Percentiles rank a stretch among this genome's conserved stretches.
These are phyloP conservation scores for Tricholoma flavovirens DNA, from an alignment of 768 basidiomycete genomes.

Conservation along the genomic window DNA sequence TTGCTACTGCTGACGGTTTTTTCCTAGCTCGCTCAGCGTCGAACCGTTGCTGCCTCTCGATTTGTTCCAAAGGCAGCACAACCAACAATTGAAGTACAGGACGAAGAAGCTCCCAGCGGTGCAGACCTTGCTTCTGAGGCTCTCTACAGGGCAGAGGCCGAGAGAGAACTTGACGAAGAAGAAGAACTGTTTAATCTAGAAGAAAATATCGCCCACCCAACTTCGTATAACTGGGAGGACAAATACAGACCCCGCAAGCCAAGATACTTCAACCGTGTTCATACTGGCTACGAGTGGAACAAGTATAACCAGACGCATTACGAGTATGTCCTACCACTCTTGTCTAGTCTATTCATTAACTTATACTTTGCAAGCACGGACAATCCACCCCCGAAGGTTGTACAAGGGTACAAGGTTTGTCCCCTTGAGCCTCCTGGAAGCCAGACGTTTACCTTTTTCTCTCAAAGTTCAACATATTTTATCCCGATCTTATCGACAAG, in stretches of 20 bases:
- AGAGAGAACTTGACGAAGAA: slow-evolving; percentile 91
- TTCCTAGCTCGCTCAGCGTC: slow-evolving; percentile 70
- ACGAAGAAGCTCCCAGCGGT: slow-evolving; percentile 52
- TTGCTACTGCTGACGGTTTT: slow-evolving; percentile 6
- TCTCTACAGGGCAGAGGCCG: slow-evolving; percentile 85
- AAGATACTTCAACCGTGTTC: slow-evolving; percentile 96
- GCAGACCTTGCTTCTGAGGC: slow-evolving; percentile 86
- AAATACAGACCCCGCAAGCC: slow-evolving; percentile 97
- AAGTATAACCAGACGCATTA: slow-evolving; percentile 99
- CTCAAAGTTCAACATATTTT: slow-evolving; percentile 88
- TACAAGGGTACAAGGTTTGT: slow-evolving; percentile 92
- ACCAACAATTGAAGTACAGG: slow-evolving; percentile 49
- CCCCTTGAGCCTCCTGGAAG: slow-evolving; percentile 1
- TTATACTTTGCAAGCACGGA: slow-evolving; percentile 60
- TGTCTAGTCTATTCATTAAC: slow-evolving; percentile 6
- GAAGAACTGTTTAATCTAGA: slow-evolving; percentile 95
- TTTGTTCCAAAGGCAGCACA: slow-evolving; percentile 79
- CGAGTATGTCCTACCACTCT: slow-evolving; percentile 56
- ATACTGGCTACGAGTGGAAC: slow-evolving; percentile 99
- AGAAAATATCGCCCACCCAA: slow-evolving; percentile 77
- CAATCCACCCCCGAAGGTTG: slow-evolving; percentile 98
- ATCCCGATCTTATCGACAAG: slow-evolving; percentile 98
- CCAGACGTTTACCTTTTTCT: slow-evolving; percentile 2
- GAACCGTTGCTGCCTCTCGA: slow-evolving; percentile 74
- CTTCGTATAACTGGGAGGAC: slow-evolving; percentile 96